Base-by-base conservation (phyloP, 2,329 filamentous ascomycete species). In the Talaromyces sp. region DNA sequence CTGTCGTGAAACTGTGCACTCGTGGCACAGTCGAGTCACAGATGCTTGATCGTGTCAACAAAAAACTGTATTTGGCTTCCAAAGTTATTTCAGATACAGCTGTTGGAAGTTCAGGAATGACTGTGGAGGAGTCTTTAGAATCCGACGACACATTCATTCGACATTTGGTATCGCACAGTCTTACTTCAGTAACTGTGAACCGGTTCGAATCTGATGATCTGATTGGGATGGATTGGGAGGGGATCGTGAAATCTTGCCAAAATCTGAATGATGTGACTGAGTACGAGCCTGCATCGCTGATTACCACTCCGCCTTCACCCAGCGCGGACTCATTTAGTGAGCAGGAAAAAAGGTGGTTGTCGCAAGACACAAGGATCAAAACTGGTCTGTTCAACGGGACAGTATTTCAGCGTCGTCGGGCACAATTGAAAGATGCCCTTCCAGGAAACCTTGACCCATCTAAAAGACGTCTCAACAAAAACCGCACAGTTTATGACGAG, bases 11-110 rank as follows among this genome's bases (percentile, higher is more conserved):
- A 68, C 74, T 87, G 0, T 84, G 83, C 67, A 84, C 85, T 0
- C 82, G 82, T 63, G 85, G 85, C 1, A 87, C 85, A 0, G 83
- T 87, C 0, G 85, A 87, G 67, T 83, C 85, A 67, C 85, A 87
- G 65, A 87, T 87, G 83, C 79, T 84, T 72, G 80, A 83, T 0
- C 77, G 84, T 1, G 83, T 86, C n/a, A 78, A 81, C 6, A 88
- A 88, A 78, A 89, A 88, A 74, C 76, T 88, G 0, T 88, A 88
- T 67, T 76, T 88, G 0, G 87, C 85, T 0, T 80, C 84, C 0
- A 88, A 87, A 69, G 84, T 88, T 19, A 87, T 49, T 25, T 1
- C 19, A 27, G 45, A 49, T 49, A 3, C 22, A 15, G 3, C 45
- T 6, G 11, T 8, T 27, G 45, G 1, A 5, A 27, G 10, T 2